A percentile compares a stretch with the other conserved stretches of the same genome.
phyloP scores from a whole-genome alignment of 2,329 filamentous ascomycete species.

The Xylaria sp. region DNA sequence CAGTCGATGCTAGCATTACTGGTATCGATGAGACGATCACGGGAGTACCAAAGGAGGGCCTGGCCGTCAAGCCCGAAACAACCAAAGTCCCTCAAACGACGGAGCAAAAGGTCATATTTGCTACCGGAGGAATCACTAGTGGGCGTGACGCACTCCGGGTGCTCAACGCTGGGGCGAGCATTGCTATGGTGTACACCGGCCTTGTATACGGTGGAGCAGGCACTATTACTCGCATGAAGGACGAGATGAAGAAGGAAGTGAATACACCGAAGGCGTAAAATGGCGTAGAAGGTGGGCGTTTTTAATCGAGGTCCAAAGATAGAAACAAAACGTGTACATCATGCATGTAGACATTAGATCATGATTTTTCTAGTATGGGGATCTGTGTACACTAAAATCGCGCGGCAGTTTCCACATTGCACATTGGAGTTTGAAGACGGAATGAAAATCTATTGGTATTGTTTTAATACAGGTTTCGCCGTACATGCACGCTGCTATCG shows the following conservation, averaged over 20 bases:
- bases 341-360: constrained; percentile 29
- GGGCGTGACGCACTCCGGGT: constrained; percentile 84
- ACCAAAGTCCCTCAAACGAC: constrained; percentile 47
- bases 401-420: constrained; percentile 3
- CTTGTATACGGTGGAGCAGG: constrained; percentile 72
- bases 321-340: background rate
- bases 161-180: constrained; percentile 87
- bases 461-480: constrained; percentile 44
- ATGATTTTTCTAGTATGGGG: constrained; percentile 10
- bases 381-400: constrained; percentile 22
- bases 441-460: constrained; percentile 47
- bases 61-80: constrained; percentile 51
- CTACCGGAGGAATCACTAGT: constrained; percentile 90
- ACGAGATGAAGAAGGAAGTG: constrained; percentile 64
- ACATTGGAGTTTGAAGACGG: constrained; percentile 21
- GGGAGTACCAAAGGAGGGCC: constrained; percentile 42
- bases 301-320: background rate
- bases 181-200: constrained; percentile 91
- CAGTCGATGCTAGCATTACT: constrained; percentile 49
- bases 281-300: background rate
- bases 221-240: constrained; percentile 72
- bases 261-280: constrained; percentile 32
- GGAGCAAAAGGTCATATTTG: constrained; percentile 84
- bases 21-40: constrained; percentile 50
- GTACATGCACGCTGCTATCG: constrained; percentile 41